Evolutionary conservation across 1,284 basidiomycete genomes (phyloP).

Genomic region (Microstroma glucosiphilum): DNA sequence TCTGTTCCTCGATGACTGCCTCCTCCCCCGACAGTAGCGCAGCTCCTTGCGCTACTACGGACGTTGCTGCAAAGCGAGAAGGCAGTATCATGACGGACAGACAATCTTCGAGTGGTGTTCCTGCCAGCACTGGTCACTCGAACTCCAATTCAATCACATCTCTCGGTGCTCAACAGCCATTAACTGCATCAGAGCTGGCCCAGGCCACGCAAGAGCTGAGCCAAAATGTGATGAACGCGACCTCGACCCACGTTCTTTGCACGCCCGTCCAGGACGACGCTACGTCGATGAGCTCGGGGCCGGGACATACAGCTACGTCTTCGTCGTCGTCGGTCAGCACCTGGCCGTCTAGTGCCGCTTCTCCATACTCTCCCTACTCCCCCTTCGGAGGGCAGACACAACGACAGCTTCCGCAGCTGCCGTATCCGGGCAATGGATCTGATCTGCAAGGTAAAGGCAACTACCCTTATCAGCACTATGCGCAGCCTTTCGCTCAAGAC

Average conservation of each 20-base stretch:
- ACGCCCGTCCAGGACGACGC: constrained; percentile 28
- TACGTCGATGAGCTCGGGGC: neutral
- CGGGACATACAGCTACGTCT: constrained; percentile 17
- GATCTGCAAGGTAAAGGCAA: neutral
- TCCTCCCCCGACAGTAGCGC: constrained; percentile 37
- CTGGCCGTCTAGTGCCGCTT: neutral
- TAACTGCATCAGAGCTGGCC: constrained; percentile 30
- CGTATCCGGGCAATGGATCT: constrained; percentile 15
- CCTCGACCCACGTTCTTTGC: constrained; percentile 41
- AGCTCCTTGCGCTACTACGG: constrained; percentile 21
- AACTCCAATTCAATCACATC: constrained; percentile 33
- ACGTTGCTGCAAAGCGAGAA: neutral
- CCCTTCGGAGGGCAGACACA: constrained; percentile 2
- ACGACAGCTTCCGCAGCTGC: constrained; percentile 16
- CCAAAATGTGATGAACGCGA: constrained; percentile 36
- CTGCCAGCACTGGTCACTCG: constrained; percentile 28
- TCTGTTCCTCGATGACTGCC: constrained; percentile 27
- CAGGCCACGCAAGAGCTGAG: constrained; percentile 35
- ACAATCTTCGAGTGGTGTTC: constrained; percentile 11
- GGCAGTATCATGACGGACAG: constrained; percentile 4
- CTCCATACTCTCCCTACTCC: constrained; percentile 8
- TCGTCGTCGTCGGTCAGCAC: constrained; percentile 3
- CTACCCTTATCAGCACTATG: constrained; percentile 13
- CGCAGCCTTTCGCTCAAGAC: constrained; percentile 12
- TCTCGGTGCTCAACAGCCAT: constrained; percentile 13